Percentiles rank a stretch among this genome's conserved stretches.
Evolutionary conservation across 2,329 filamentous ascomycete species (phyloP).

Genomic region (Dactylellina sp.): DNA sequence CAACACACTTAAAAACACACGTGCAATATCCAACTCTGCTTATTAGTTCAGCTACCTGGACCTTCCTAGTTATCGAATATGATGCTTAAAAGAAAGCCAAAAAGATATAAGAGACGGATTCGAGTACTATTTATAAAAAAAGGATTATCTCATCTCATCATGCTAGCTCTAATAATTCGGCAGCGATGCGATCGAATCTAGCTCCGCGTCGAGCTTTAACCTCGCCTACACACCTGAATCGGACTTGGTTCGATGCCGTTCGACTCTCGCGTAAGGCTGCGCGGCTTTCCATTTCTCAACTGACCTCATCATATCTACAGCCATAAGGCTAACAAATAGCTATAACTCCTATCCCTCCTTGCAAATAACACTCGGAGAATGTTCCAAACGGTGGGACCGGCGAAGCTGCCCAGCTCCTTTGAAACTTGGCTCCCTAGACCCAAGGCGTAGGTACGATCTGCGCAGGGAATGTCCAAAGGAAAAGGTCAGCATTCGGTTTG

Average conservation of each 20-base stretch:
- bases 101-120: no score
- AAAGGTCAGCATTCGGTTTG: no score
- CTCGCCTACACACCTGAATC: background rate
- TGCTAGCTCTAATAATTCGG: background rate
- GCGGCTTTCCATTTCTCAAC: background rate
- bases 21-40: constrained; percentile 7
- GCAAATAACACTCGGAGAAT: background rate
- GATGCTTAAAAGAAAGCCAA: no score
- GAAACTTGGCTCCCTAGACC: background rate
- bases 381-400: constrained; percentile 6
- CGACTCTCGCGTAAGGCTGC: constrained; percentile 1
- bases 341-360: background rate
- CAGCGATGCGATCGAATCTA: background rate
- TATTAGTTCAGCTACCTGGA: no score
- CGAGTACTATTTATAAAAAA: no score
- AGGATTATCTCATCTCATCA: no score
- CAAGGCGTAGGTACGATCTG: background rate
- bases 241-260: no score
- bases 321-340: background rate
- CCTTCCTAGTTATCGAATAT: no score
- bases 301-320: background rate
- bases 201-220: background rate
- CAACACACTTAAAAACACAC: constrained; percentile 11
- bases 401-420: background rate
- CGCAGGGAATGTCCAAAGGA: background rate